A percentile compares a stretch with the other conserved stretches of the same genome.
phyloP scores from a whole-genome alignment of 2,329 filamentous ascomycete species.

The Chaetothyriales sp. region DNA sequence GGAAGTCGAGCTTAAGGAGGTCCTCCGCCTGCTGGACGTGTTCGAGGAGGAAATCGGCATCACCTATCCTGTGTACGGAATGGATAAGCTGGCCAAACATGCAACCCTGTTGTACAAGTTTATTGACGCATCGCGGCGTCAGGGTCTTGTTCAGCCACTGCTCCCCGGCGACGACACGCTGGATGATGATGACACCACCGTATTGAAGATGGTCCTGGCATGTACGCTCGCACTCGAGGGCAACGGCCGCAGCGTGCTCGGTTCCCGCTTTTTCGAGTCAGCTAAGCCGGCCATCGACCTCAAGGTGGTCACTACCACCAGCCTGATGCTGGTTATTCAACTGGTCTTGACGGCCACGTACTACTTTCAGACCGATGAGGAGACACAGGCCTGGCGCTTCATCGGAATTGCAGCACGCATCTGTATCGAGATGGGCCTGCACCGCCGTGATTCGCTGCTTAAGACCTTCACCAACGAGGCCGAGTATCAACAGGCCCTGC shows the following conservation, averaged over 20 bases:
- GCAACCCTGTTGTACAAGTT: constrained; percentile 55
- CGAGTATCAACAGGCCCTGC: constrained; percentile 51
- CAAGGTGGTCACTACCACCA: constrained; percentile 40
- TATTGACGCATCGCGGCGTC: constrained; percentile 50
- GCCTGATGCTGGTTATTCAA: constrained; percentile 44
- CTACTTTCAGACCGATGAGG: constrained; percentile 73
- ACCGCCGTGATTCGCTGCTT: constrained; percentile 58
- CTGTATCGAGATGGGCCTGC: constrained; percentile 69
- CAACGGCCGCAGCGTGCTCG: constrained; percentile 61
- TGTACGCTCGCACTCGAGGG: constrained; percentile 63
- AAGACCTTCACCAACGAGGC: constrained; percentile 51
- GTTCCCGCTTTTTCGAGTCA: constrained; percentile 57
- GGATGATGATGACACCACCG: constrained; percentile 48
- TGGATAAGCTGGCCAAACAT: constrained; percentile 55
- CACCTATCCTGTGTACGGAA: constrained; percentile 78
- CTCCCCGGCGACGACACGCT: constrained; percentile 43
- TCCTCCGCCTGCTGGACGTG: constrained; percentile 58
- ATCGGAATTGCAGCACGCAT: constrained; percentile 70
- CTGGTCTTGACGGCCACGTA: constrained; percentile 51
- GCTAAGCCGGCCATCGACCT: constrained; percentile 58
- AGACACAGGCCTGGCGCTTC: constrained; percentile 70
- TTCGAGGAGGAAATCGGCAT: constrained; percentile 84
- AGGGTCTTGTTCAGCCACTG: constrained; percentile 41
- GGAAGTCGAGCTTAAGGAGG: constrained; percentile 62
- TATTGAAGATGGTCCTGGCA: constrained; percentile 73